Evolutionary conservation across 2,329 filamentous ascomycete genomes (phyloP).

Genomic region (Periconia digitata): DNA sequence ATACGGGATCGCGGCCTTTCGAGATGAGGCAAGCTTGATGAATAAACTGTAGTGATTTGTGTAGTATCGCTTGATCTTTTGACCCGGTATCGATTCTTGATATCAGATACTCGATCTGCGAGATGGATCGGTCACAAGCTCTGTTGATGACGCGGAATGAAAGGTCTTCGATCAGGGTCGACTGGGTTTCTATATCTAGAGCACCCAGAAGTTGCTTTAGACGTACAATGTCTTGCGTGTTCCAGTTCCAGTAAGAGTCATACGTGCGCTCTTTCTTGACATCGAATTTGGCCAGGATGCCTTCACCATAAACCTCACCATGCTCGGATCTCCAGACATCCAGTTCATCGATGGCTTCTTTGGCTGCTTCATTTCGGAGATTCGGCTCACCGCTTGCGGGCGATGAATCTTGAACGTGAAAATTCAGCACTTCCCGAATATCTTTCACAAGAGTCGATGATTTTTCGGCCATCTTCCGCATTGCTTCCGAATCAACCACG

Average conservation of each 20-base stretch:
- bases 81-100: too few relatives aligned
- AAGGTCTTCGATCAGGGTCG: conserved; percentile 97
- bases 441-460: conserved; percentile 95
- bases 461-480: conserved; percentile 90
- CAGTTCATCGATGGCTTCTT: conserved; percentile 53
- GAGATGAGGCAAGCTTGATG: too few relatives aligned
- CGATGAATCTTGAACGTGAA: conserved; percentile 83
- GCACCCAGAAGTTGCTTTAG: conserved; percentile 96
- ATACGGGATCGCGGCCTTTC: too few relatives aligned
- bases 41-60: too few relatives aligned
- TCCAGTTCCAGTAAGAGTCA: conserved; percentile 99
- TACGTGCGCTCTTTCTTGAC: conserved; percentile 92
- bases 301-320: conserved; percentile 91
- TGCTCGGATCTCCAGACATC: conserved; percentile 96
- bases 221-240: conserved; percentile 92
- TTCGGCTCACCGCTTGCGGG: conserved; percentile 45
- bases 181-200: conserved; percentile 98
- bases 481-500: conserved; percentile 71
- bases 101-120: too few relatives aligned
- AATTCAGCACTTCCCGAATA: conserved; percentile 82
- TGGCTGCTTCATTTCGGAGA: too few relatives aligned
- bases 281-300: conserved; percentile 93
- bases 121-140: conserved; percentile 91
- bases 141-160: conserved; percentile 99
- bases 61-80: too few relatives aligned